Base-by-base conservation (phyloP, 495 filamentous ascomycete genomes). In the Hypomontagnella monticulosa region DNA sequence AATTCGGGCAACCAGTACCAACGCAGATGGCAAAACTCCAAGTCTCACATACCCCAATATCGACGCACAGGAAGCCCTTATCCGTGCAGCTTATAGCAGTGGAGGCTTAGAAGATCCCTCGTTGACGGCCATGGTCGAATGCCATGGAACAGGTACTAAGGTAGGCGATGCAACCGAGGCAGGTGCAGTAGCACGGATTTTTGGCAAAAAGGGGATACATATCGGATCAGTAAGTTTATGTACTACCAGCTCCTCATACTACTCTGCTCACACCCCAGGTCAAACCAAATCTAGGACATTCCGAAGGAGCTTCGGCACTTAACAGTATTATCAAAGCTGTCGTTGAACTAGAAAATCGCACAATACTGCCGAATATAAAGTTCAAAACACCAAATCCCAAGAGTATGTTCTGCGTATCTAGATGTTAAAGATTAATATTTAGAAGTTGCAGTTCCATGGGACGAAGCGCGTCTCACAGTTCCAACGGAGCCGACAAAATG, bases 131-230 rank as follows among this genome's bases (percentile, higher is more conserved):
- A 0, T 87, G 84, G 74, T 83, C n/a, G 83, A 85, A 60, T 79
- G 76, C 6, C 79, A 81, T 33, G 74, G 71, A 12, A 66, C 66
- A 14, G 65, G 84, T 0, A 87, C 84, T 0, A 67, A 56, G 10
- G 75, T 74, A 0, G 84, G 84, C 1, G 88, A 90, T 57, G 85
- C 84, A 0, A 73, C 83, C 5, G 88, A 91, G 46, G 63, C 75
- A 1, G 54, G 43, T 0, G 83, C 81, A 0, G 70, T 86, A 3
- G 75, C 72, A 0, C 67, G 70, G 0, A 73, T 78, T 0, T 81
- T 86, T 36, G 73, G 74, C 12, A 60, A 42, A 8, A 58, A 75
- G n/a, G 57, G 66, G 0, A 5, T 63, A 15, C 12, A 9, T 11
- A 66, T 78, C 1, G 77, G 76, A 1, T 76, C 73, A 4, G 23